Evolutionary conservation across 2,329 filamentous ascomycete species (phyloP).

Genomic region (Ascochyta clinopodiicola): DNA sequence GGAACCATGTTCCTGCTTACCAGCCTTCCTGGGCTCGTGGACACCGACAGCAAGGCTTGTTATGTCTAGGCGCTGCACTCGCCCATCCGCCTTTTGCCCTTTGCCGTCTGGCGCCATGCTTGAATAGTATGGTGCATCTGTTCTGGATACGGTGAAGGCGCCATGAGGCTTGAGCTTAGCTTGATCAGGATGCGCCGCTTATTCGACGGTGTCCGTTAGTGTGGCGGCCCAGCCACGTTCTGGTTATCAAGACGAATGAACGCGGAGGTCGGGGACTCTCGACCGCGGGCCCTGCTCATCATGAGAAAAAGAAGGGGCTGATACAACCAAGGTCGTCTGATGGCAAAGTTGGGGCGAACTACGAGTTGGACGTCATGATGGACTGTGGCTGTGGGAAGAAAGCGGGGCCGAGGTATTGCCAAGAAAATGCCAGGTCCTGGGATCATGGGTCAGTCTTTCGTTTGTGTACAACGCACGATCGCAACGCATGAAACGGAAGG

Average conservation of each 20-base stretch:
- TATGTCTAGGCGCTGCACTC: slow-evolving; percentile 10
- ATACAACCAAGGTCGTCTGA: neutral
- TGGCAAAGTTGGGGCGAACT: neutral
- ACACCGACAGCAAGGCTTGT: slow-evolving; percentile 16
- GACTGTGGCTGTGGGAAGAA: slow-evolving; percentile 11
- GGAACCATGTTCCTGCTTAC: slow-evolving; percentile 2
- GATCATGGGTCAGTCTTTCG: slow-evolving; percentile 1
- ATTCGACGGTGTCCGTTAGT: slow-evolving; percentile 12
- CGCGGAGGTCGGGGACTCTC: neutral
- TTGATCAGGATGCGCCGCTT: slow-evolving; percentile 14
- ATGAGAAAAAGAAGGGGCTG: neutral
- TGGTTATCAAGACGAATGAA: neutral
- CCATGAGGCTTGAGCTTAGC: slow-evolving; percentile 13
- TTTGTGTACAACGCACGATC: slow-evolving; percentile 14
- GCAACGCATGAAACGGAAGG: slow-evolving; percentile 4
- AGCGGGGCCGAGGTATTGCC: slow-evolving; percentile 14
- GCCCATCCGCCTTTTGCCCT: slow-evolving; percentile 11
- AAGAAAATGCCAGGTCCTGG: slow-evolving; percentile 13
- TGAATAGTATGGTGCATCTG: slow-evolving; percentile 4
- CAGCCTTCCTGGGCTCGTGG: slow-evolving; percentile 18
- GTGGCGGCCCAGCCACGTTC: slow-evolving; percentile 14
- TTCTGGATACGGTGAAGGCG: slow-evolving; percentile 10
- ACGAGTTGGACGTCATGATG: slow-evolving; percentile 5
- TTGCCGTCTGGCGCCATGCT: slow-evolving; percentile 15
- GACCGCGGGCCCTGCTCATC: neutral